phyloP scores from a whole-genome alignment of 345 rosid species.

The Acer yangbiense region DNA sequence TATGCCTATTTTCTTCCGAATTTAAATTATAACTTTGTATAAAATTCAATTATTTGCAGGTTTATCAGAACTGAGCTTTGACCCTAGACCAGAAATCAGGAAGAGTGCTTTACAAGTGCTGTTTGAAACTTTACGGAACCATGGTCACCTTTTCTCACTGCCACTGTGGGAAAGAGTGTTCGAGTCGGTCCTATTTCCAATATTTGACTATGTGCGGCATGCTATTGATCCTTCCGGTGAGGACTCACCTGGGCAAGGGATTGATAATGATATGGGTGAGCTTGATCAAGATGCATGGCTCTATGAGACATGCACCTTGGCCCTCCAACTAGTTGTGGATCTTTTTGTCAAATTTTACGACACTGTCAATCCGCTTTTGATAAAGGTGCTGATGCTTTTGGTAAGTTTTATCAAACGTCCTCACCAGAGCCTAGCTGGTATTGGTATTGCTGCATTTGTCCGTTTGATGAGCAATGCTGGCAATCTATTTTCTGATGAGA shows the following conservation, averaged over 20 bases:
- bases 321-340: conserved; percentile 97
- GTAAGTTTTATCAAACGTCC: conserved; percentile 94
- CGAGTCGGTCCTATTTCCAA: conserved; percentile 92
- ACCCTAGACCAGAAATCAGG: conserved; percentile 97
- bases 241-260: conserved; percentile 59
- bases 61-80: conserved; percentile 96
- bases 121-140: conserved; percentile 91
- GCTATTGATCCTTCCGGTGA: conserved; percentile 96
- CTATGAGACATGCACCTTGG: conserved; percentile 99
- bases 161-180: conserved; percentile 89
- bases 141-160: conserved; percentile 89
- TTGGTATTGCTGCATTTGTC: conserved; percentile 97
- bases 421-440: conserved; percentile 99
- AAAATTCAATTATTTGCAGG: conserved; percentile 50
- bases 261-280: conserved; percentile 59
- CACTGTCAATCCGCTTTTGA: conserved; percentile 91
- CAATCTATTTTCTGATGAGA: conserved; percentile 81
- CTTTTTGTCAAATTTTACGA: conserved; percentile 91
- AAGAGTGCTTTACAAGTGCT: conserved; percentile 89
- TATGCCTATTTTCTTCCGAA: not conserved
- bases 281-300: conserved; percentile 99
- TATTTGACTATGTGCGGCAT: conserved; percentile 96
- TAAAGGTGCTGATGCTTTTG: conserved; percentile 77
- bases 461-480: conserved; percentile 98
- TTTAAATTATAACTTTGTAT: not conserved